These are phyloP conservation scores for Penicillium malachiteum DNA, from an alignment of 495 filamentous ascomycete genomes.

Conservation along the genomic window DNA sequence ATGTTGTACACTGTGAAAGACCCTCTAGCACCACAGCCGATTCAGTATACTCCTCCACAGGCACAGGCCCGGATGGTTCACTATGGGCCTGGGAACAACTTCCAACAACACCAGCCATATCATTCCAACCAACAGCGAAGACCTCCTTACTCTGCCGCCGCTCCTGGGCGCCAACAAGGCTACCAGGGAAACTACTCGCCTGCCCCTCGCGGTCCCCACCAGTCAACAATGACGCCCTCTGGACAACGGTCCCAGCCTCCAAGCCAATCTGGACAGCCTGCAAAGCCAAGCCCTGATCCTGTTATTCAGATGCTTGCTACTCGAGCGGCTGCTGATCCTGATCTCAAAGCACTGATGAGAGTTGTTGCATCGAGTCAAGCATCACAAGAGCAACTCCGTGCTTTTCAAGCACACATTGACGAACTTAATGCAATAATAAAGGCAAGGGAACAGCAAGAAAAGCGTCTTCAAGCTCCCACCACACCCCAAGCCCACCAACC, in stretches of 20 bases:
- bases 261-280: constrained; percentile 35
- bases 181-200: constrained; percentile 33
- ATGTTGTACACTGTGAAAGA: constrained; percentile 85
- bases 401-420: constrained; percentile 92
- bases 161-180: constrained; percentile 24
- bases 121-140: constrained; percentile 41
- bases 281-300: constrained; percentile 71
- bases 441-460: constrained; percentile 43
- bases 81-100: constrained; percentile 63
- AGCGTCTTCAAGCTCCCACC: constrained; percentile 27
- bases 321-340: constrained; percentile 77
- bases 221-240: constrained; percentile 23
- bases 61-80: constrained; percentile 57
- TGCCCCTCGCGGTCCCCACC: constrained; percentile 32
- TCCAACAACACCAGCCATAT: constrained; percentile 49
- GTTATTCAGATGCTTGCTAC: constrained; percentile 94
- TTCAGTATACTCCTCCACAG: constrained; percentile 52
- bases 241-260: constrained; percentile 34
- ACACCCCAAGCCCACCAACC: constrained; percentile 18
- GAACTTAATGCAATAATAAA: constrained; percentile 69
- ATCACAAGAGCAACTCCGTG: constrained; percentile 71
- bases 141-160: constrained; percentile 29
- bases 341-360: constrained; percentile 94
- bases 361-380: constrained; percentile 89
- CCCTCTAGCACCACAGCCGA: constrained; percentile 47